Base-by-base conservation (phyloP, 2,329 filamentous ascomycete genomes). In the Fusarium xyrophilum region DNA sequence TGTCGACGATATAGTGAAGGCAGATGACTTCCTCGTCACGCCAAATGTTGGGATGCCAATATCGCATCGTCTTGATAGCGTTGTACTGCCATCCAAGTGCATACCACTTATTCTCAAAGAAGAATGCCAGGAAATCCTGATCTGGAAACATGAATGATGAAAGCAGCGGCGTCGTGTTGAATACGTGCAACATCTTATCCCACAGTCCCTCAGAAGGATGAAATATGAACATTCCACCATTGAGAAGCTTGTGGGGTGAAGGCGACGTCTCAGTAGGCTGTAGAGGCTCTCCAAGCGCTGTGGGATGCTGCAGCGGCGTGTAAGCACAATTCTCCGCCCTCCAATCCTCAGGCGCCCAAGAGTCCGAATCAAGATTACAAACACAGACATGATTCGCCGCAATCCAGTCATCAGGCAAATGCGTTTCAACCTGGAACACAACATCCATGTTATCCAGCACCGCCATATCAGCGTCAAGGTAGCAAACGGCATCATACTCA, bases 51-150 rank as follows among this genome's bases (percentile, higher is more conserved):
- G 66, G 57, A 35, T 72, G 69, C 69, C 69, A 72, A 40, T 72
- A 68, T 10, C 66, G 54, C 69, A 72, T 72, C 4, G 69, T 72
- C 47, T 72, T 72, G 39, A 72, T 67, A 0, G 69, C 69, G 5
- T 71, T 72, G 19, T 67, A 72, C 48, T 72, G 68, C 69, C 69
- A 72, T 9, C 69, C 68, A 12, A 72, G 32, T 2, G 68, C 69
- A 15, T 67, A 60, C 69, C 69, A 72, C 42, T 56, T 69, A 7
- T 56, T 52, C 12, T 59, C 42, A 6, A 72, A 71, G 27, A 71
- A 72, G 51, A 63, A 51, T 0, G 69, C 68, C 1, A 72, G 13
- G 0, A 72, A 72, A 1, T 72, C 69, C 32, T 71, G 69, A 1
- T 72, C 69, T 1, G 68, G 69, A 15, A 72, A 72, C 60, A 67